Percentiles rank a stretch among this genome's conserved stretches.
phyloP scores from a whole-genome alignment of 2,329 filamentous ascomycete species.

The Teratosphaeria nubilosa region DNA sequence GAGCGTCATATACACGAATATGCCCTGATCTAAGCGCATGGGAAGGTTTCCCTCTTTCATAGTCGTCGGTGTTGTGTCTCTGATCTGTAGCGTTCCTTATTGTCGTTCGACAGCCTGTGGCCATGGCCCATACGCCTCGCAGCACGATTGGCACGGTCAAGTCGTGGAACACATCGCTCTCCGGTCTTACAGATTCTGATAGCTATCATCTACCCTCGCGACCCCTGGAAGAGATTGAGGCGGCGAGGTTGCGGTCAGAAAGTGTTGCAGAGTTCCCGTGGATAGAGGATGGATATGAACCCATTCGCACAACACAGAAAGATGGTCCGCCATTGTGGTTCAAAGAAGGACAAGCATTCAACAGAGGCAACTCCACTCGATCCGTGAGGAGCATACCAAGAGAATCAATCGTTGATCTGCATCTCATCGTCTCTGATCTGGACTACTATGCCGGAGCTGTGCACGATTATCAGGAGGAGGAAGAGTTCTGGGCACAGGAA shows the following conservation, averaged over 20 bases:
- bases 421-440: slow-evolving; percentile 26
- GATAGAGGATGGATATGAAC: slow-evolving; percentile 23
- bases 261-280: slow-evolving; percentile 23
- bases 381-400: slow-evolving; percentile 18
- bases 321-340: slow-evolving; percentile 21
- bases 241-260: slow-evolving; percentile 17
- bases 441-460: slow-evolving; percentile 28
- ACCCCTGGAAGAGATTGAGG: slow-evolving; percentile 21
- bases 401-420: slow-evolving; percentile 25
- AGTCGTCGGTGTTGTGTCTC: not conserved
- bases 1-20: slow-evolving; percentile 5
- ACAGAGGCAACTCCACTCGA: slow-evolving; percentile 14
- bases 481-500: slow-evolving; percentile 21
- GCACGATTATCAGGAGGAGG: slow-evolving; percentile 25
- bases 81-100: not conserved
- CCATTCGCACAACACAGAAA: slow-evolving; percentile 16
- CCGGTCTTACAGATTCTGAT: slow-evolving; percentile 17
- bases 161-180: slow-evolving; percentile 23
- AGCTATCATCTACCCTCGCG: slow-evolving; percentile 11
- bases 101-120: not conserved
- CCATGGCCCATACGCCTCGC: slow-evolving; percentile 21
- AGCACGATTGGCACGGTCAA: slow-evolving; percentile 23
- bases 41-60: not conserved
- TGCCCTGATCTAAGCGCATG: not conserved
- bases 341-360: slow-evolving; percentile 19